These are phyloP conservation scores for Salvia rosmarinus DNA, from an alignment of 257 asterid genomes.

Conservation along the genomic window DNA sequence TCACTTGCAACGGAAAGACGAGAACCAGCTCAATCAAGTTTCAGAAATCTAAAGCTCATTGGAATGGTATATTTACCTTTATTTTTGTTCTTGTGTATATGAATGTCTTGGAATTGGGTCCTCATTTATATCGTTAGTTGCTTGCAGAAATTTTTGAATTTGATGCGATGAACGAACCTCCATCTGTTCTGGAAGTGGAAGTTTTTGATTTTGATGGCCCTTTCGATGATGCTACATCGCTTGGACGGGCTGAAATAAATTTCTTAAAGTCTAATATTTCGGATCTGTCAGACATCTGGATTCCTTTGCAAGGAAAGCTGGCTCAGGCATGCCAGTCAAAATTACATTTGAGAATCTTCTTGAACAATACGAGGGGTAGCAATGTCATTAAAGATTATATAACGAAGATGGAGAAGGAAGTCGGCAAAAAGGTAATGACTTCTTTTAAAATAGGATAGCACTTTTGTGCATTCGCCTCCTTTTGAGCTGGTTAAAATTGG, in stretches of 20 bases:
- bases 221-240: conserved; percentile 86
- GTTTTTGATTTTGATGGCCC: conserved; percentile 96
- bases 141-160: conserved; percentile 92
- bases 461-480: conserved; percentile 26
- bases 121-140: conserved; percentile 30
- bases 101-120: conserved; percentile 26
- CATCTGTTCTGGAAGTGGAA: conserved; percentile 87
- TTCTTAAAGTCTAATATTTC: conserved; percentile 77
- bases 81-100: conserved; percentile 1
- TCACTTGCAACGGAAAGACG: conserved; percentile 90
- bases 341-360: conserved; percentile 85
- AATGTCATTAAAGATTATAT: conserved; percentile 79
- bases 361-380: conserved; percentile 76
- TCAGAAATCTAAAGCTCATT: conserved; percentile 78
- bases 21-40: conserved; percentile 95
- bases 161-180: conserved; percentile 99
- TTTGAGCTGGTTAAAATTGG: conserved; percentile 26
- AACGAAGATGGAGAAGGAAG: conserved; percentile 96
- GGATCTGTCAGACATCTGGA: conserved; percentile 87
- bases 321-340: conserved; percentile 98
- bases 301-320: conserved; percentile 89
- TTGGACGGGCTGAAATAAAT: conserved; percentile 86
- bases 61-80: conserved; percentile 69
- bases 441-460: not conserved
- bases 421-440: conserved; percentile 84